A percentile compares a stretch with the other conserved stretches of the same genome.
Conservation (phyloP, 768 basidiomycete species). For the Cantharellus cinnabarinus region DNA sequence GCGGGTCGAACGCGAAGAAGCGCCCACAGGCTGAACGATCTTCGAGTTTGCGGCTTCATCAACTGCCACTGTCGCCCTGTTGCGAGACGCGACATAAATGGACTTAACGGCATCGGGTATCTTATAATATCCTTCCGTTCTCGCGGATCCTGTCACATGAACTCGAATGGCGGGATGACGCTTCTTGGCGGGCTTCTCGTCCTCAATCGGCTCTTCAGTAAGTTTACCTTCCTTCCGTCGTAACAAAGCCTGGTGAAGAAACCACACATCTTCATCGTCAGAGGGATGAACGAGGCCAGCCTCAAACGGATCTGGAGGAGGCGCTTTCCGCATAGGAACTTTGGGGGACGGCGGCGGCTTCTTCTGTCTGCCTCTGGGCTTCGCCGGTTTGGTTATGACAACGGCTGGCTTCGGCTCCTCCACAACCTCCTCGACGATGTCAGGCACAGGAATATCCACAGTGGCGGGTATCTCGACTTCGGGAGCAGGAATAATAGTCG, state of each 20-base stretch:
- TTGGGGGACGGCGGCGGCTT: conserved; percentile 12
- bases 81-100: conserved; percentile 67
- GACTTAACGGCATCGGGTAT: conserved; percentile 84
- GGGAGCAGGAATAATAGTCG: neutral
- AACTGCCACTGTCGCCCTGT: conserved; percentile 17
- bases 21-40: conserved; percentile 19
- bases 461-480: neutral
- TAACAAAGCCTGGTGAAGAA: conserved; percentile 36
- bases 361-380: conserved; percentile 12
- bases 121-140: conserved; percentile 91
- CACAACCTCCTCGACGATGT: neutral
- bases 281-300: conserved; percentile 18
- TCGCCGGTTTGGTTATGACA: neutral
- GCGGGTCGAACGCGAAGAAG: conserved; percentile 67
- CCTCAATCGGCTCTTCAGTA: conserved; percentile 2
- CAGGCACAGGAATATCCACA: neutral
- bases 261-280: conserved; percentile 84
- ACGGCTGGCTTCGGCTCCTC: neutral
- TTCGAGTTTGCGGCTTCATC: conserved; percentile 17
- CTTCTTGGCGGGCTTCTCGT: conserved; percentile 15
- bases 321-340: neutral
- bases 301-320: conserved; percentile 1
- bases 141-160: conserved; percentile 68
- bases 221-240: conserved; percentile 16
- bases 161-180: conserved; percentile 28